Conservation (phyloP, 2,329 filamentous ascomycete genomes). For the Eurotiales sp. region DNA sequence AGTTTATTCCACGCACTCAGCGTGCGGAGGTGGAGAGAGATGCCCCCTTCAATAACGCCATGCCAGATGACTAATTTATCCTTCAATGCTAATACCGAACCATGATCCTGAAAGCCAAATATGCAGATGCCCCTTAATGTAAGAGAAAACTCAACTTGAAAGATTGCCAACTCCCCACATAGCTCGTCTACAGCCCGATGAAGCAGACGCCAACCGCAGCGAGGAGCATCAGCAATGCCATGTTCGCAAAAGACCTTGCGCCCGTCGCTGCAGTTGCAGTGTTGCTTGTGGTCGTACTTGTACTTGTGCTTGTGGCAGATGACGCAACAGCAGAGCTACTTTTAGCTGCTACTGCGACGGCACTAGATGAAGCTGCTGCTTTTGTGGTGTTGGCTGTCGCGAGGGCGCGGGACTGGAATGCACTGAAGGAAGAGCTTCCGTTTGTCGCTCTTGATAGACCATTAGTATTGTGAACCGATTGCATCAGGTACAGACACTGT, state of each 20-base stretch:
- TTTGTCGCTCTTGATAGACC: neutral
- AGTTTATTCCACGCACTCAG: too few relatives aligned
- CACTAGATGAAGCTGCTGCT: neutral
- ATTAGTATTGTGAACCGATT: slow-evolving; percentile 1
- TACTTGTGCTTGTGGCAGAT: neutral
- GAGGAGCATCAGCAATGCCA: slow-evolving; percentile 11
- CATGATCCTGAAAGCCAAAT: too few relatives aligned
- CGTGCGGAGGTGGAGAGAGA: too few relatives aligned
- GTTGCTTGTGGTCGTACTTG: too few relatives aligned
- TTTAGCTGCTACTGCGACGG: neutral
- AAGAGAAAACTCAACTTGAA: too few relatives aligned
- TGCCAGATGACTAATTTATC: too few relatives aligned
- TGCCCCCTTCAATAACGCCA: too few relatives aligned
- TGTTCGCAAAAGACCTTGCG: slow-evolving; percentile 3
- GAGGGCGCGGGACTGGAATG: slow-evolving; percentile 12
- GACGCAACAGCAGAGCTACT: slow-evolving; percentile 2
- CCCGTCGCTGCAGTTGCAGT: neutral
- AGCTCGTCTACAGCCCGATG: slow-evolving; percentile 11
- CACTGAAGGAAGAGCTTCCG: slow-evolving; percentile 11
- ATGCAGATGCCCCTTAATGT: too few relatives aligned
- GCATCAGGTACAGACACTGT: too few relatives aligned
- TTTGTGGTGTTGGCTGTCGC: neutral
- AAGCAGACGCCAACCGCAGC: slow-evolving; percentile 7
- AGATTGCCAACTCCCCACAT: too few relatives aligned
- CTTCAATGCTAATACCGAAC: too few relatives aligned